Conservation (phyloP, 1,284 basidiomycete genomes). For the Leccinum subrobustum region DNA sequence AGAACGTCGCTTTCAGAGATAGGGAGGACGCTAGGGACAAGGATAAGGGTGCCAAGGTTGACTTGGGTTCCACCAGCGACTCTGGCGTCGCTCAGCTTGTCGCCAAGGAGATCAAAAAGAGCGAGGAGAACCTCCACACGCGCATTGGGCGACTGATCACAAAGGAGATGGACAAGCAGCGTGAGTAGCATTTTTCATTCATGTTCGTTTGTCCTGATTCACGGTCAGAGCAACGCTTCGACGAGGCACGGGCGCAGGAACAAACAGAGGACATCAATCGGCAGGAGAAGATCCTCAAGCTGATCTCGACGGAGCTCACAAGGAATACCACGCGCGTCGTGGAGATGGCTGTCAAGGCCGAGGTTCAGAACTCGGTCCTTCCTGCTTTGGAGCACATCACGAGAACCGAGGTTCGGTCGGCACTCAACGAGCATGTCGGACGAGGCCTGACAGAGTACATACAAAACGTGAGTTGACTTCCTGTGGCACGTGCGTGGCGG, state of each 20-base stretch:
- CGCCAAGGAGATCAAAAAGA: constrained; percentile 73
- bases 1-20: constrained; percentile 64
- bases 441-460: constrained; percentile 69
- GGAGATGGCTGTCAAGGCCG: constrained; percentile 78
- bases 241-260: constrained; percentile 73
- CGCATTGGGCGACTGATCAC: constrained; percentile 72
- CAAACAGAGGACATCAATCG: constrained; percentile 75
- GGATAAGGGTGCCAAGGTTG: constrained; percentile 39
- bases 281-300: constrained; percentile 82
- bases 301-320: constrained; percentile 80
- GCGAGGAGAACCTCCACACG: constrained; percentile 73
- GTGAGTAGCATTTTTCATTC: constrained; percentile 40
- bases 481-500: background rate
- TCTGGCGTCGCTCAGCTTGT: constrained; percentile 53
- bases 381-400: constrained; percentile 78
- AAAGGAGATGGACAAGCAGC: constrained; percentile 85
- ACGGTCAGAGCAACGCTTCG: constrained; percentile 68
- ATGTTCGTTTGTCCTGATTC: constrained; percentile 13
- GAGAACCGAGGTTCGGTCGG: constrained; percentile 70
- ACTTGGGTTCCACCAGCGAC: constrained; percentile 47
- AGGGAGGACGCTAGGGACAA: constrained; percentile 51
- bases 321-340: constrained; percentile 83
- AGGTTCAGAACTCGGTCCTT: constrained; percentile 77
- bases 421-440: constrained; percentile 73
- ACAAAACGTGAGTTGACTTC: constrained; percentile 54